Conservation (phyloP, 2,329 filamentous ascomycete species). For the Neospermospora avenae region DNA sequence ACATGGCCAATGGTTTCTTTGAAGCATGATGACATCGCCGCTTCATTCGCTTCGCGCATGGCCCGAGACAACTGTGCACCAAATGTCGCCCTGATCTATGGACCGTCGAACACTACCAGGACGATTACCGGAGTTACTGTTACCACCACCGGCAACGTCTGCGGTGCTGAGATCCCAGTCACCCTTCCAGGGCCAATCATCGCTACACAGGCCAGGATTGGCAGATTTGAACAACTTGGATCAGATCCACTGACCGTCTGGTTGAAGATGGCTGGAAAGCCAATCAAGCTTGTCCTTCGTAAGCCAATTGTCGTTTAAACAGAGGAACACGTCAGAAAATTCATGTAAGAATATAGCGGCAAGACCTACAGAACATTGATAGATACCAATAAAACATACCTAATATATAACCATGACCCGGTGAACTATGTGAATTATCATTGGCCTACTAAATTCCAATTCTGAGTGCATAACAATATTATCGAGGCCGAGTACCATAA, state of each 20-base stretch:
- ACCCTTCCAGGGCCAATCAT: slow-evolving; percentile 36
- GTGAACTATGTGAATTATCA: too few species aligned
- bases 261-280: slow-evolving; percentile 43
- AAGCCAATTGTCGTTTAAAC: slow-evolving; percentile 17
- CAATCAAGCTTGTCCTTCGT: slow-evolving; percentile 41
- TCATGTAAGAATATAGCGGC: background rate
- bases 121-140: slow-evolving; percentile 27
- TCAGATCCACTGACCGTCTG: slow-evolving; percentile 50
- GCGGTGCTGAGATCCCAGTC: slow-evolving; percentile 26
- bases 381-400: background rate
- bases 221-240: slow-evolving; percentile 45
- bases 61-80: slow-evolving; percentile 24
- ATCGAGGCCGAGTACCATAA: too few species aligned
- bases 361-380: background rate
- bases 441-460: too few species aligned
- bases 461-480: too few species aligned
- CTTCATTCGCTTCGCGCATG: slow-evolving; percentile 47
- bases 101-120: slow-evolving; percentile 12
- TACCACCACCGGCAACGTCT: slow-evolving; percentile 40
- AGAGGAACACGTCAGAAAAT: background rate
- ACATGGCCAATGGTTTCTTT: slow-evolving; percentile 51
- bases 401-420: background rate
- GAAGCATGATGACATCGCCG: slow-evolving; percentile 54
- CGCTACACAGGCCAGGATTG: slow-evolving; percentile 15
- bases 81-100: slow-evolving; percentile 17